Evolutionary conservation across 768 basidiomycete species (phyloP).

Genomic region (Tricholoma matsutake): DNA sequence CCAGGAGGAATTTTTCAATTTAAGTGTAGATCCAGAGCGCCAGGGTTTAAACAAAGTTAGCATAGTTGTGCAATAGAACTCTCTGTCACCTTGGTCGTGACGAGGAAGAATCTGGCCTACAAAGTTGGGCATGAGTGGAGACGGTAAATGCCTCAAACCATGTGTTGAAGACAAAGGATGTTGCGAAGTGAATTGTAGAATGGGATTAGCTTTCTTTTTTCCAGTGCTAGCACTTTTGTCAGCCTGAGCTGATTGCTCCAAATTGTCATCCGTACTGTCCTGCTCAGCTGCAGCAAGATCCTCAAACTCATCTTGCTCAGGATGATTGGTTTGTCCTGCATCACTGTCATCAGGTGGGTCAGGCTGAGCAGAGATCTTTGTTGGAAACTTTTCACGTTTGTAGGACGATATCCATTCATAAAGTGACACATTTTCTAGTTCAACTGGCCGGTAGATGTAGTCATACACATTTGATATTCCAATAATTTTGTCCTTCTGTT

Average conservation of each 20-base stretch:
- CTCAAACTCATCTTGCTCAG: no score
- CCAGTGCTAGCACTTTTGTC: neutral
- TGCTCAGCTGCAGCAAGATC: neutral
- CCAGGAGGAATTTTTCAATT: no score
- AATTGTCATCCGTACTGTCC: neutral
- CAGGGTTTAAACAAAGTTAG: constrained; percentile 28
- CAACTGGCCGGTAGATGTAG: constrained; percentile 26
- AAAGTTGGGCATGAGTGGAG: constrained; percentile 1
- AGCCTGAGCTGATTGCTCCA: neutral
- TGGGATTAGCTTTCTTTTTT: neutral
- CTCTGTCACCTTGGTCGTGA: constrained; percentile 25
- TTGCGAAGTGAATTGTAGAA: neutral
- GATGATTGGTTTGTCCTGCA: neutral
- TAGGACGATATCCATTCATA: constrained; percentile 26
- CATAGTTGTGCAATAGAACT: constrained; percentile 30
- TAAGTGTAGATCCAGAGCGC: constrained; percentile 5
- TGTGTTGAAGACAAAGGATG: neutral
- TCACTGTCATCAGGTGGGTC: neutral
- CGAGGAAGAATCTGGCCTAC: constrained; percentile 10
- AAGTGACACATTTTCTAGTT: constrained; percentile 15
- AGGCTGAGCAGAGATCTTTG: neutral
- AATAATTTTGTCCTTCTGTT: constrained; percentile 15
- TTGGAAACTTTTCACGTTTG: constrained; percentile 5
- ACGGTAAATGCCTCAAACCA: neutral
- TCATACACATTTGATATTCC: constrained; percentile 28